Percentiles rank a stretch among this genome's conserved stretches.
phyloP scores from a whole-genome alignment of 352 stramenopile genomes.

The Pythium dissotocum region DNA sequence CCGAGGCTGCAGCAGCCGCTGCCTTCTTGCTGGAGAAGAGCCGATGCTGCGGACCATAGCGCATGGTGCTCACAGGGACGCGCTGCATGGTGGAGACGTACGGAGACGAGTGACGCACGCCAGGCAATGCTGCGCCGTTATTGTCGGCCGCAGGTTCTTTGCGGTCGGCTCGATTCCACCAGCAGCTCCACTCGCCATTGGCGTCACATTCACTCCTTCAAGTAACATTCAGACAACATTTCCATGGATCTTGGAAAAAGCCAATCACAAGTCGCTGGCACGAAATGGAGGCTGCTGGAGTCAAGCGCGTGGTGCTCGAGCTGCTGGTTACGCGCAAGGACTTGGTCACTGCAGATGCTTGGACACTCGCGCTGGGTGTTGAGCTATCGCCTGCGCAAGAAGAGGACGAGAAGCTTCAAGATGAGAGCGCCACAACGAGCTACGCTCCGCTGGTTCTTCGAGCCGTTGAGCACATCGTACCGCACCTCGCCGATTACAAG shows the following conservation, averaged over 20 bases:
- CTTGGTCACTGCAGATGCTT: slow-evolving; percentile 10
- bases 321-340: slow-evolving; percentile 4
- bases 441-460: slow-evolving; percentile 6
- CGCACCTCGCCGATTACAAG: slow-evolving; percentile 52
- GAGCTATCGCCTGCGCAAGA: neutral
- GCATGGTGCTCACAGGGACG: neutral
- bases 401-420: neutral
- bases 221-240: slow-evolving; percentile 22
- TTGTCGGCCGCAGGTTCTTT: slow-evolving; percentile 10
- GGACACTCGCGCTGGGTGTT: neutral
- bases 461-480: slow-evolving; percentile 39
- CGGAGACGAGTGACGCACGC: neutral
- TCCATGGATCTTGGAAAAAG: neutral
- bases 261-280: neutral
- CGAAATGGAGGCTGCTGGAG: slow-evolving; percentile 4
- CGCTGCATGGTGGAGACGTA: slow-evolving; percentile 12
- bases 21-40: slow-evolving; percentile 41
- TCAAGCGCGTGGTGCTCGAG: slow-evolving; percentile 10
- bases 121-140: neutral
- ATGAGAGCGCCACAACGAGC: neutral
- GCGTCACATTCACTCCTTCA: slow-evolving; percentile 12
- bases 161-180: neutral
- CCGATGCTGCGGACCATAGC: slow-evolving; percentile 21
- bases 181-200: slow-evolving; percentile 20
- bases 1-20: neutral